Percentiles rank a stretch among this genome's conserved stretches.
phyloP scores from a whole-genome alignment of 2,329 filamentous ascomycete species.

The Thelonectria discophora region DNA sequence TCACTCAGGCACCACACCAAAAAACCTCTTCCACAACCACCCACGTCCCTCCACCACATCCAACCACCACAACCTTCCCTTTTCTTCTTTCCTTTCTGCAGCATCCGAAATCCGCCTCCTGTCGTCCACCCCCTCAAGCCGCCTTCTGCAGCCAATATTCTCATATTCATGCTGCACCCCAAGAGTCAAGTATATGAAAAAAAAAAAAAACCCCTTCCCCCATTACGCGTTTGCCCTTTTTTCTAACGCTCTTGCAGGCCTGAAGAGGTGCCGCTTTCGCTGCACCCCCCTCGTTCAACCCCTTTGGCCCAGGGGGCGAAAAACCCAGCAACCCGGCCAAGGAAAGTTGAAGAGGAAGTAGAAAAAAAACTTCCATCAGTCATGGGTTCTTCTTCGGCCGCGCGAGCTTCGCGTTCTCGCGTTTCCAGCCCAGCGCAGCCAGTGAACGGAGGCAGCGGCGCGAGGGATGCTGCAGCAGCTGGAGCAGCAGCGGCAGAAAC shows the following conservation, averaged over 20 bases:
- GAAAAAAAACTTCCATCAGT: too few species aligned
- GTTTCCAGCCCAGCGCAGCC: constrained; percentile 62
- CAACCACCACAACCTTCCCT: constrained; percentile 39
- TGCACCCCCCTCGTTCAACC: constrained; percentile 39
- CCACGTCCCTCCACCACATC: too few species aligned
- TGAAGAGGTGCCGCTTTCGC: constrained; percentile 44
- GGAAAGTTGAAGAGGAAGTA: too few species aligned
- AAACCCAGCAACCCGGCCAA: too few species aligned
- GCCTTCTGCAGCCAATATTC: constrained; percentile 45
- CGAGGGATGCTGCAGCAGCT: too few species aligned
- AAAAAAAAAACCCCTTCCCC: constrained; percentile 24
- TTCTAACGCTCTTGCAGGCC: constrained; percentile 37
- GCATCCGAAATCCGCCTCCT: constrained; percentile 44
- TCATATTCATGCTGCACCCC: constrained; percentile 46
- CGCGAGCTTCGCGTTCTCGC: constrained; percentile 63
- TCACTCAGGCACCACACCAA: too few species aligned
- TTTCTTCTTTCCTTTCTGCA: constrained; percentile 33
- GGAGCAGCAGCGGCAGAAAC: constrained; percentile 34
- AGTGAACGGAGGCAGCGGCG: too few species aligned
- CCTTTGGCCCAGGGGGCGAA: constrained; percentile 34
- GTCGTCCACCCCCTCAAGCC: constrained; percentile 35
- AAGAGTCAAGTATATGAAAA: constrained; percentile 46
- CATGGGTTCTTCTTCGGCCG: constrained; percentile 48
- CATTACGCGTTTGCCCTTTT: constrained; percentile 2
- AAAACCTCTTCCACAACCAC: too few species aligned